These are phyloP conservation scores for Solanum rostratum DNA, from an alignment of 257 asterid genomes.

Conservation along the genomic window DNA sequence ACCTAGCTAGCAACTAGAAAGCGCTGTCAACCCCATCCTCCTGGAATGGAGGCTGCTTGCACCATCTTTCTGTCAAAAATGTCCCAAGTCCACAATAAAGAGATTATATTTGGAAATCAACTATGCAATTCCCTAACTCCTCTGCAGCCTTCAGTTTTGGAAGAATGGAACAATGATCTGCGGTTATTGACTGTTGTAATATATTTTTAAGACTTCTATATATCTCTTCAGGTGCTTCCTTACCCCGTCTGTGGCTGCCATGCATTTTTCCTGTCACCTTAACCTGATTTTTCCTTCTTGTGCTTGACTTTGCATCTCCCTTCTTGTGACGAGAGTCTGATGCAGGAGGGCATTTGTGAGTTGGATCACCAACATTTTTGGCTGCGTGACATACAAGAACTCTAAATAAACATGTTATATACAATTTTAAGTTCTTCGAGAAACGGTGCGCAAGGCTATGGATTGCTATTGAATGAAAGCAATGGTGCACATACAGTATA, in stretches of 20 bases:
- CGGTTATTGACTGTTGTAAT: conserved; percentile 9
- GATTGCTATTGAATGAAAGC: background rate
- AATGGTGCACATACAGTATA: background rate
- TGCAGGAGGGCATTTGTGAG: conserved; percentile 14
- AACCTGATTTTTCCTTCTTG: conserved; percentile 7
- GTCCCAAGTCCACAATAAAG: background rate
- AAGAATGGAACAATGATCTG: conserved; percentile 21
- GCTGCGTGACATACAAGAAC: background rate
- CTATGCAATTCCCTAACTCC: conserved; percentile 25
- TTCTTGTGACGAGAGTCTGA: background rate
- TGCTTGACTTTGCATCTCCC: conserved; percentile 9
- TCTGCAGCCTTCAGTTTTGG: conserved; percentile 50
- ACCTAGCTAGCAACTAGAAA: background rate
- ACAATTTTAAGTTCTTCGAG: background rate
- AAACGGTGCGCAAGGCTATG: background rate
- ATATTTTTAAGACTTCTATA: conserved; percentile 13
- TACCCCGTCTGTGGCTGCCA: background rate
- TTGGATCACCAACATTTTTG: background rate
- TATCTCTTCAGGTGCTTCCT: conserved; percentile 20
- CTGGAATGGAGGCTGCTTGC: background rate
- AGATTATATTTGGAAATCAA: conserved; percentile 55
- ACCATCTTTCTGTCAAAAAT: background rate
- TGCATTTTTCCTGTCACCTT: conserved; percentile 1
- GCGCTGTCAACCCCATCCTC: background rate
- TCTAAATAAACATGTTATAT: background rate